Evolutionary conservation across 2,329 filamentous ascomycete species (phyloP), one percentile per base, ranked within the genome.

Genomic region (Volutella citrinella): DNA sequence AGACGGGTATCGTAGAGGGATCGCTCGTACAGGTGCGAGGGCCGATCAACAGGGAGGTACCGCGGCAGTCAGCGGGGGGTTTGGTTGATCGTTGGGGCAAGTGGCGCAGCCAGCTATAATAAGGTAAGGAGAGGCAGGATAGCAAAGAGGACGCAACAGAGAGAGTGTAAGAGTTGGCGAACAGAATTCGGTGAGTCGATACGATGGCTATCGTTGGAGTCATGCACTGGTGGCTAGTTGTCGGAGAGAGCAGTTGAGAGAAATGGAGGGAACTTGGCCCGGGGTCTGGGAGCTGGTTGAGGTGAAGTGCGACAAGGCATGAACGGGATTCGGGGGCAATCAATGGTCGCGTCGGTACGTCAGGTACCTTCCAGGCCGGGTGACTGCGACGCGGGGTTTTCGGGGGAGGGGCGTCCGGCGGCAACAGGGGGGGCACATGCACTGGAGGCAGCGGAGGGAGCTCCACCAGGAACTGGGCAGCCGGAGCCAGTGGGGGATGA

Each of bases 101-200:
- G 50, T 46, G 50, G 50, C 50, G 50, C 40, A 53, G 50, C 50
- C 50, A 53, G 50, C 50, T 53, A 30, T 18, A 30, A 32, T 18
- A 21, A 19, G 14, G n/a, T 34, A 30, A 19, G 13, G 23, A 22
- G 5, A 19, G 30, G 19, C 20, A 33, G 22, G 18, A 27, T 21
- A n/a, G n/a, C n/a, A n/a, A n/a, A n/a, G n/a, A n/a, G n/a, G 20
- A 22, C 20, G n/a, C 20, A 22, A 22, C 20, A 22, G n/a, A 9
- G 20, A 22, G 9, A 22, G n/a, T n/a, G n/a, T n/a, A n/a, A n/a
- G n/a, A n/a, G n/a, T n/a, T n/a, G n/a, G n/a, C n/a, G n/a, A 34
- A 35, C 33, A 36, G 45, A 43, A 44, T 38, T 36, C 47, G 47
- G 40, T 49, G 46, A 38, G 45, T 47, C 47, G 43, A 35, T 44